Percentiles rank a stretch among this genome's conserved stretches.
phyloP scores from a whole-genome alignment of 2,329 filamentous ascomycete genomes.

The Cladosporium cucumerinum region DNA sequence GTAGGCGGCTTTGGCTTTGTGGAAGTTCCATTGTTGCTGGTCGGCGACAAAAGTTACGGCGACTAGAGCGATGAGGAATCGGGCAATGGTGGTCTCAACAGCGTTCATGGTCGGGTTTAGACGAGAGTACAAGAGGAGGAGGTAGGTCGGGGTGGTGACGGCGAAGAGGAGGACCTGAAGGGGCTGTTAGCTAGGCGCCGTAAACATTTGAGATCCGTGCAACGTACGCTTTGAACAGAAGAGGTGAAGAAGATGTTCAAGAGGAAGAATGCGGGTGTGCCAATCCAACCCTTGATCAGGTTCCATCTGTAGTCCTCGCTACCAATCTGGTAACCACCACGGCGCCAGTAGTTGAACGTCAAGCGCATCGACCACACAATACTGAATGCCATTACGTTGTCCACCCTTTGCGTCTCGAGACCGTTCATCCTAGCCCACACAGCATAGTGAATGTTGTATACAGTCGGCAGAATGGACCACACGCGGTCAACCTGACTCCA shows the following conservation, averaged over 20 bases:
- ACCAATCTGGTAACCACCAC: slow-evolving; percentile 82
- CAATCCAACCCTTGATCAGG: slow-evolving; percentile 65
- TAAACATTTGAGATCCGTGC: too few relatives aligned
- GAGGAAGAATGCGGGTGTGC: slow-evolving; percentile 67
- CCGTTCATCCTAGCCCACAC: slow-evolving; percentile 77
- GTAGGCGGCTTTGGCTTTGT: slow-evolving; percentile 76
- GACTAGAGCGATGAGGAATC: slow-evolving; percentile 55
- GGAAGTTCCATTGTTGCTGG: slow-evolving; percentile 89
- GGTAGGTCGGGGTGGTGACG: slow-evolving; percentile 78
- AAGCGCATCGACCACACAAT: slow-evolving; percentile 67
- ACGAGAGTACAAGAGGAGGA: slow-evolving; percentile 68
- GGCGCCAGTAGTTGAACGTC: slow-evolving; percentile 96
- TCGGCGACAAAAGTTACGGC: slow-evolving; percentile 78
- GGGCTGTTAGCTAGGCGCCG: slow-evolving; percentile 17
- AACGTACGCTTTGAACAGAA: slow-evolving; percentile 63
- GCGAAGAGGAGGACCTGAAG: slow-evolving; percentile 68
- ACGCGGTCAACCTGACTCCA: slow-evolving; percentile 94
- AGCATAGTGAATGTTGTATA: slow-evolving; percentile 82
- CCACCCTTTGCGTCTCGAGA: slow-evolving; percentile 65
- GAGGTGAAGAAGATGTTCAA: slow-evolving; percentile 91
- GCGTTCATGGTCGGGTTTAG: slow-evolving; percentile 51
- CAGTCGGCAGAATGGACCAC: slow-evolving; percentile 84
- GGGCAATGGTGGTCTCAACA: slow-evolving; percentile 58
- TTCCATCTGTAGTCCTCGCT: slow-evolving; percentile 95
- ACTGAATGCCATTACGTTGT: slow-evolving; percentile 68